Base-by-base conservation (phyloP, 805 yeast genomes). In the Nakazawaea ernobii region DNA sequence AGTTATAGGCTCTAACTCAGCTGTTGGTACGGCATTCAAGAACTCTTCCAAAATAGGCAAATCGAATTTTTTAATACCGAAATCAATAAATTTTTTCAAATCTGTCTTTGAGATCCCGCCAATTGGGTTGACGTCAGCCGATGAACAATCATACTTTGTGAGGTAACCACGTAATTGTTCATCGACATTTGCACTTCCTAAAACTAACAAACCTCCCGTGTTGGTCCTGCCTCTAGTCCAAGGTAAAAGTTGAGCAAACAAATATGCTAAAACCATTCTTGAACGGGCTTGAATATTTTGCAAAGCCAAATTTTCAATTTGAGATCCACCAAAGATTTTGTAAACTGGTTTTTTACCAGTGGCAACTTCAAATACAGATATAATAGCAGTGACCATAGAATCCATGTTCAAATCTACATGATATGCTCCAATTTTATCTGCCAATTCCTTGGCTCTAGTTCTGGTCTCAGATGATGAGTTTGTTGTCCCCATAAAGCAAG, bases 51-150 rank as follows among this genome's bases (percentile, higher is more conserved):
- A 70, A 20, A 94, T 75, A 4, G 97, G 96, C 59, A 92, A 61
- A 1, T 86, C 75, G 61, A 85, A 92, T 46, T 77, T 71, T 6
- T 59, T 62, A 30, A 79, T 73, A 0, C 97, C 89, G 78, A 89
- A 94, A 2, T 73, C 79, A 45, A 94, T 94, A 58, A 95, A 94
- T 45, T 77, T 73, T 61, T 88, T 90, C 61, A 94, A 70, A 60
- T 95, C 99, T 0, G 90, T 89, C 62, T 94, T 94, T 13, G 99
- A 92, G 38, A 94, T 88, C 32, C 97, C 96, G n/a, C 99, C 99
- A 55, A 94, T 95, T 27, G 99, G 99, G 61, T 94, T 94, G 51
- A 94, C 79, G 68, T 94, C 99, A 1, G 99, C 99, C 14, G 95
- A 83, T 3, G 98, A 91, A 65, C 97, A 90, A 65, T 94, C 99